Evolutionary conservation across 257 asterid genomes (phyloP), one percentile per base, ranked within the genome.

Genomic region (Capsicum pubescens): DNA sequence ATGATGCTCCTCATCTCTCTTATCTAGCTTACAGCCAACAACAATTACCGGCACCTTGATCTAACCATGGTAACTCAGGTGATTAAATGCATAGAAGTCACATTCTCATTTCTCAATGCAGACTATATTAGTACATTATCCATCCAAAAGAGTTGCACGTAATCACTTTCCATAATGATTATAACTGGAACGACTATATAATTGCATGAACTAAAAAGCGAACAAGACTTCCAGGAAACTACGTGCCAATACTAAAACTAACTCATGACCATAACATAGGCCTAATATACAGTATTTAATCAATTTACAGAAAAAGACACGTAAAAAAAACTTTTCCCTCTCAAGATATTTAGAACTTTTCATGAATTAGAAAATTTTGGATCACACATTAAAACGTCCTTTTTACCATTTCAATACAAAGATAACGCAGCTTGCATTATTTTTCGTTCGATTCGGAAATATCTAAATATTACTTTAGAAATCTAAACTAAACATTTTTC

Each of bases 11-110:
- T 91, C 94, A 78, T 89, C 91, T 86, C 97, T 89, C 90, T 90
- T 90, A 89, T 96, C 99, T 84, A 96, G 91, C 91, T 93, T 96
- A 92, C 99, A 94, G 81, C 99, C 98, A 85, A 93, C 98, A 77
- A 96, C 97, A 83, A 94, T 86, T 54, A 96, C 97, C 7, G 99
- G 99, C 64, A 88, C 98, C 88, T 87, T 91, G 88, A 96, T 90
- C 99, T 96, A 86, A 83, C 50, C 80, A 86, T 79, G 86, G 42
- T 77, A 77, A 71, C 46, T 46, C 39, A 71, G n/a, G 58, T 71
- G 58, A 71, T 46, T 46, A 35, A 77, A 77, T 77, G 66, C 32
- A 14, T n/a, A 54, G 26, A 14, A 54, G 64, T 26, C 81, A 77
- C 26, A 21, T 77, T 32, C 32, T 55, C 80, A 84, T 35, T 64